phyloP scores from a whole-genome alignment of 2,329 filamentous ascomycete species.

The Hymenotorrendiella dingleyae region DNA sequence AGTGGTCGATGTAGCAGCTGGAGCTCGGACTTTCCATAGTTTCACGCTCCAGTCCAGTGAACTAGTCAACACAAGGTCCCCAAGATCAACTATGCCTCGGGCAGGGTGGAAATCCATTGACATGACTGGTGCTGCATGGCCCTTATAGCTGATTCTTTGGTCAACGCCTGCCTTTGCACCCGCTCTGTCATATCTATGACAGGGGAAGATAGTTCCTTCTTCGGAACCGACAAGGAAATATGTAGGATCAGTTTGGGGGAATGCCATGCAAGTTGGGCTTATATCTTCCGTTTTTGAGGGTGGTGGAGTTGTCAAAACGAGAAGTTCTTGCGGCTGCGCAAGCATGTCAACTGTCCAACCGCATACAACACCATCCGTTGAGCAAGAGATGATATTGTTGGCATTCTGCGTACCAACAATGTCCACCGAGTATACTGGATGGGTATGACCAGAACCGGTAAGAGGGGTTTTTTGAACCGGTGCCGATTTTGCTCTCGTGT shows the following conservation, averaged over 20 bases:
- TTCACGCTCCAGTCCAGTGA: conserved; percentile 97
- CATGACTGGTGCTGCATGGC: conserved; percentile 92
- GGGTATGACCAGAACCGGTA: conserved; percentile 90
- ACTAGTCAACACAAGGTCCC: conserved; percentile 86
- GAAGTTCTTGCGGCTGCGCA: conserved; percentile 88
- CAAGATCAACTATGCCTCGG: conserved; percentile 85
- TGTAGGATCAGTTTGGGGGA: conserved; percentile 90
- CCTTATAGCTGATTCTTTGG: conserved; percentile 77
- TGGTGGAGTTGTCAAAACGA: conserved; percentile 79
- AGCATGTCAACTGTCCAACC: conserved; percentile 98
- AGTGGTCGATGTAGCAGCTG: conserved; percentile 62
- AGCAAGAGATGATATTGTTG: conserved; percentile 96
- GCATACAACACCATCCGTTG: conserved; percentile 93
- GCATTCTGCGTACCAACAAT: conserved; percentile 98
- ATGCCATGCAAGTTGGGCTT: conserved; percentile 88
- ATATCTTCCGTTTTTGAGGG: conserved; percentile 92
- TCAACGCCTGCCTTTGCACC: conserved; percentile 96
- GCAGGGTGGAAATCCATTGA: conserved; percentile 93
- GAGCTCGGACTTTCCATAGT: conserved; percentile 87
- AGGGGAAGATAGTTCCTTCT: conserved; percentile 93
- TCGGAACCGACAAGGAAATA: conserved; percentile 97
- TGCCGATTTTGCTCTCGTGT: conserved; percentile 81
- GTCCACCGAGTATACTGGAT: conserved; percentile 91
- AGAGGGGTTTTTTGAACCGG: conserved; percentile 95
- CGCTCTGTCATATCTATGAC: conserved; percentile 93